Conservation (phyloP, 2,329 filamentous ascomycete species). For the Colletotrichum spaethianum region DNA sequence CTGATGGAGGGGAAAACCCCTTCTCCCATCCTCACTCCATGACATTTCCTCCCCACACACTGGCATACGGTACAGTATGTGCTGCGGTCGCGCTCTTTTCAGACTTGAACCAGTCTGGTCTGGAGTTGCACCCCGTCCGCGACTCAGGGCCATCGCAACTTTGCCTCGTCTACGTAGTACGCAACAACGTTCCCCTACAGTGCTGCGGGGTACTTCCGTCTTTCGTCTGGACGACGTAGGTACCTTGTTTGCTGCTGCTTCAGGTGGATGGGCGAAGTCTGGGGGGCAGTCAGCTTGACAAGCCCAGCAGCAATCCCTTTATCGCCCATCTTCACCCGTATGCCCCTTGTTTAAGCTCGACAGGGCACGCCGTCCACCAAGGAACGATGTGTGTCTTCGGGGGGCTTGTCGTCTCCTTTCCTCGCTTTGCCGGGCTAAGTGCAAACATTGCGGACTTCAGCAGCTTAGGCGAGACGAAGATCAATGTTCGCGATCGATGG, state of each 20-base stretch:
- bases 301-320: too few species aligned
- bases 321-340: neutral
- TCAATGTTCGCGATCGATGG: neutral
- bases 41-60: neutral
- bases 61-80: too few species aligned
- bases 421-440: neutral
- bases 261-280: neutral
- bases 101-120: neutral
- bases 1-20: neutral
- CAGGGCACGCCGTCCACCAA: neutral
- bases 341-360: neutral
- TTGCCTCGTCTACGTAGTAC: neutral
- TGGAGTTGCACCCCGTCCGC: neutral
- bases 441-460: neutral
- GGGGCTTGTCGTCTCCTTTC: neutral
- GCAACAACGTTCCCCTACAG: neutral
- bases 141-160: slow-evolving; percentile 8
- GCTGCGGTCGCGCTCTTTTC: neutral
- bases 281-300: neutral
- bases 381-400: neutral
- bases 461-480: neutral
- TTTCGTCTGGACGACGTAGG: neutral
- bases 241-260: neutral
- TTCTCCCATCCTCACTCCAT: neutral
- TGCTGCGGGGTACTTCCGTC: neutral